Evolutionary conservation across 805 yeast genomes (phyloP), one percentile per base, ranked within the genome.

Genomic region (Saturnispora sanitii): DNA sequence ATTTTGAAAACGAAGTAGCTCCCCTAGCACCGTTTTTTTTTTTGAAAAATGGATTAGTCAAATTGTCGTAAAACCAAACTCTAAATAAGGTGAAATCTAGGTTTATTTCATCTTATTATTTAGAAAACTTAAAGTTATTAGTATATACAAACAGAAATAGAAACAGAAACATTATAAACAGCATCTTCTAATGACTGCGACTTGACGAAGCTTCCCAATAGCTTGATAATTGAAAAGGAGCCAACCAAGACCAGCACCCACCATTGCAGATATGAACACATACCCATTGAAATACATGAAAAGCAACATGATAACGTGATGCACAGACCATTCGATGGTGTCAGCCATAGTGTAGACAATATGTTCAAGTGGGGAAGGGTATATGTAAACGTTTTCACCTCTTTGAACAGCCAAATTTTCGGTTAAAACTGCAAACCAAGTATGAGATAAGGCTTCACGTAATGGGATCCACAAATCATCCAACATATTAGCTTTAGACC

Each of bases 201-300:
- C 46, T 7, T 41, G 31, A 11, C n/a, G 23, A 9, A 33, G 18
- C n/a, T n/a, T 23, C n/a, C 38, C 37, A n/a, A 37, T 30, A 18
- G 43, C 37, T 8, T 44, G 38, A 23, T 48, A 45, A 17, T 42
- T 41, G 31, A 44, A 48, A 2, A 49, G 27, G 6, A 49, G 26
- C 35, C 40, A 46, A 7, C 53, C 53, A 12, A 34, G 37, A 3
- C 45, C 49, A 6, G 51, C 53, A 21, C 53, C 53, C 17, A 49
- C 37, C 48, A 48, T 42, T 26, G 46, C 36, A 4, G 51, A 48
- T n/a, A 49, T 48, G 38, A 49, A 40, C 8, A 49, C 43, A 23
- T 46, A 49, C 7, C 53, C 53, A 35, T 49, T 48, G 37, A 48
- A 48, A 33, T 48, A 48, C 52, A 49, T 49, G 29, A 44, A 49